Base-by-base conservation (phyloP, 768 basidiomycete species). In the Boletus pseudo-olivaceus region DNA sequence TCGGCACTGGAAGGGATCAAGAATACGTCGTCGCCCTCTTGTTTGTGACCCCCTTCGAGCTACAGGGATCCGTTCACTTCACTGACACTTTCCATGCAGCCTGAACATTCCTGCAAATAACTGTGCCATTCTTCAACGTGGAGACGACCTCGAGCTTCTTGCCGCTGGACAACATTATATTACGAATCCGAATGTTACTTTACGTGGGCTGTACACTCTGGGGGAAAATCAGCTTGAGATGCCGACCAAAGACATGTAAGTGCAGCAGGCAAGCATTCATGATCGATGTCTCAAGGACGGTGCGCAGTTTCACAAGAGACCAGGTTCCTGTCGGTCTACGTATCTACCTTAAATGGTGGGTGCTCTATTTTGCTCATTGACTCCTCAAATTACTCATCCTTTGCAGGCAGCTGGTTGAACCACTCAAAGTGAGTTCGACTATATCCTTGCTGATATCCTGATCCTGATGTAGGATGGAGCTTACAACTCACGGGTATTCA, bases 231-330 rank as follows among this genome's bases (percentile, higher is more conserved):
- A 92, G 67, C 67, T 89, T 29, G 90, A 91, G 67, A 87, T 91
- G 85, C 89, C 90, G 4, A 91, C 89, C 8, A 91, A 91, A 70
- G 88, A 90, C 59, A 90, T 90, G 87, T 87, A 61, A 61, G 85
- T 72, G 12, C 37, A 47, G 5, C 12, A 19, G 14, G 8, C 7
- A 41, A 19, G 14, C 15, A 42, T 10, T 38, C 26, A 2, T 8
- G 23, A 41, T 19, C 3, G 1, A 14, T 39, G 9, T 43, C 40
- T 46, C 32, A 55, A 39, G 40, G 8, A 45, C 47, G 41, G 15
- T 12, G 17, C 33, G 11, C 56, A 88, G 88, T 60, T 92, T 88
- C 70, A 91, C 91, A 3, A 83, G 88, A 38, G 90, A 91, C 61
- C 90, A 93, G 73, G 90, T 91, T 9, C 90, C 90, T 27, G 90